Conservation (phyloP, 2,329 filamentous ascomycete genomes). For the Exserohilum rostratum region DNA sequence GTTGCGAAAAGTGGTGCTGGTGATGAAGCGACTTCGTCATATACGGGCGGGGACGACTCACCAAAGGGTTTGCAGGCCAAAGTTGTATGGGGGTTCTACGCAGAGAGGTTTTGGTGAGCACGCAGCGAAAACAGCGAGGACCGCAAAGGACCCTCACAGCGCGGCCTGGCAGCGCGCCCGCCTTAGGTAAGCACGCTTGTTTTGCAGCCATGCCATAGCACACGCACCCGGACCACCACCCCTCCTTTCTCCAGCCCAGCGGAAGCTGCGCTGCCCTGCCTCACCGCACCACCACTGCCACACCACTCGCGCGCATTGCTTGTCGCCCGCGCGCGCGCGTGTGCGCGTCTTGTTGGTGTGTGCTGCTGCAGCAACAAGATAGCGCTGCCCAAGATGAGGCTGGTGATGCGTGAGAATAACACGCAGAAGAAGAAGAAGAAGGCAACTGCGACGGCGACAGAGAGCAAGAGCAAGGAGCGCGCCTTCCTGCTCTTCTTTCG, state of each 20-base stretch:
- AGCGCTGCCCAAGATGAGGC: too few species aligned
- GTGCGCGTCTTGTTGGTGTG: not conserved
- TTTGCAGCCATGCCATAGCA: slow-evolving; percentile 19
- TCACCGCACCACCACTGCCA: slow-evolving; percentile 9
- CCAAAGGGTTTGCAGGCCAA: slow-evolving; percentile 37
- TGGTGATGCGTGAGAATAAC: too few species aligned
- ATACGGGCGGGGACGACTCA: slow-evolving; percentile 44
- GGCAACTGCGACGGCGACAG: not conserved
- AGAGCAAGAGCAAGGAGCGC: not conserved
- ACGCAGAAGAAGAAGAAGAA: too few species aligned
- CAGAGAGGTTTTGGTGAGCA: slow-evolving; percentile 9
- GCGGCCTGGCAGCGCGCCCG: slow-evolving; percentile 1
- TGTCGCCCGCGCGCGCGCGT: too few species aligned
- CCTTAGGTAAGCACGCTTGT: slow-evolving; percentile 19
- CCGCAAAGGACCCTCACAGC: slow-evolving; percentile 7
- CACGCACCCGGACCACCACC: slow-evolving; percentile 19
- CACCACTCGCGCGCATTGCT: too few species aligned
- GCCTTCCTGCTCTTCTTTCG: too few species aligned
- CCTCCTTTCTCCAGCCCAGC: slow-evolving; percentile 19
- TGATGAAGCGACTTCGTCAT: slow-evolving; percentile 19
- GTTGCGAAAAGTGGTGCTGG: slow-evolving; percentile 34
- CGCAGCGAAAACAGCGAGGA: slow-evolving; percentile 11
- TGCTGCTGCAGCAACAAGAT: too few species aligned
- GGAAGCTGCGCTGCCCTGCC: slow-evolving; percentile 22
- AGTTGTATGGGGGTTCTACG: slow-evolving; percentile 28